phyloP scores from a whole-genome alignment of 1,284 basidiomycete genomes.

The Tilletia setariae region DNA sequence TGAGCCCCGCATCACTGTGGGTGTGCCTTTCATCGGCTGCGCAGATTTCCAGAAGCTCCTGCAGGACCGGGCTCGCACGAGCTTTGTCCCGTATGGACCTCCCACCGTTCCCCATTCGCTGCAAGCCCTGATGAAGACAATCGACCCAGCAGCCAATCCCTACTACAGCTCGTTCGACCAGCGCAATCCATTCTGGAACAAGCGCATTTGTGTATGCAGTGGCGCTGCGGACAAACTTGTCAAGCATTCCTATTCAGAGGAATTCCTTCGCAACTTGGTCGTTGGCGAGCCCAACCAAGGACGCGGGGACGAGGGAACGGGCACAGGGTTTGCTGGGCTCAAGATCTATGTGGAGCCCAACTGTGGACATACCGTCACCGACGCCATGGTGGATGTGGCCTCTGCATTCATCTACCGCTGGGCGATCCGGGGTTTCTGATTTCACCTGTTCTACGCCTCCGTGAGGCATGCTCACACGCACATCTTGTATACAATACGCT shows the following conservation, averaged over 20 bases:
- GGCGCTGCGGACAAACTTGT: constrained; percentile 49
- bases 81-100: constrained; percentile 40
- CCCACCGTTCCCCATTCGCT: constrained; percentile 44
- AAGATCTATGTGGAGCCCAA: constrained; percentile 33
- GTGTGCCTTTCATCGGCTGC: constrained; percentile 72
- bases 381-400: constrained; percentile 44
- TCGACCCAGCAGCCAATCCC: constrained; percentile 39
- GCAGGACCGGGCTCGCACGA: constrained; percentile 36
- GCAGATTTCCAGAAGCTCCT: constrained; percentile 63
- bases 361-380: constrained; percentile 42
- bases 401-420: constrained; percentile 45
- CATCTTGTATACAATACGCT: not conserved
- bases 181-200: constrained; percentile 33
- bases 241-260: constrained; percentile 42
- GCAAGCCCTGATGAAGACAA: constrained; percentile 33
- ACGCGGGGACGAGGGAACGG: constrained; percentile 22
- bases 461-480: not conserved
- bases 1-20: constrained; percentile 68
- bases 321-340: constrained; percentile 22
- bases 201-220: constrained; percentile 46
- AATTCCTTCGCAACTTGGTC: constrained; percentile 38
- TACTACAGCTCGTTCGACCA: constrained; percentile 32
- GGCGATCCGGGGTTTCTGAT: constrained; percentile 14
- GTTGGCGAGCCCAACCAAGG: constrained; percentile 31
- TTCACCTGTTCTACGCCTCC: not conserved